A percentile compares a stretch with the other conserved stretches of the same genome.
phyloP scores from a whole-genome alignment of 2,329 filamentous ascomycete species.

The Verticillium alfalfae region DNA sequence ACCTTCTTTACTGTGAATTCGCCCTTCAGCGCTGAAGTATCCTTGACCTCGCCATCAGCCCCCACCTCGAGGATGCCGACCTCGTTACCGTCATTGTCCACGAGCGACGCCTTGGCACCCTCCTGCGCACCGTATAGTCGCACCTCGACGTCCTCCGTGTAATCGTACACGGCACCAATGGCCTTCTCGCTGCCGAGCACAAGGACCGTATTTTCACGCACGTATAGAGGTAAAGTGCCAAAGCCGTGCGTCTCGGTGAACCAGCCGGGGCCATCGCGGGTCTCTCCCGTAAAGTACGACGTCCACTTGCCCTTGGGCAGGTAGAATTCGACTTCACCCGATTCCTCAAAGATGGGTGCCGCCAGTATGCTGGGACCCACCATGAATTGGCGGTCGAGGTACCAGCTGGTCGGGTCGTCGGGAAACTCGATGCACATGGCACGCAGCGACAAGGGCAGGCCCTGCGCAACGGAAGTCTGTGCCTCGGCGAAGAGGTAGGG shows the following conservation, averaged over 20 bases:
- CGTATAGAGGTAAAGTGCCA: slow-evolving; percentile 51
- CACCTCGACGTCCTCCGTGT: slow-evolving; percentile 39
- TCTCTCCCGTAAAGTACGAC: slow-evolving; percentile 40
- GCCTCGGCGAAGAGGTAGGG: slow-evolving; percentile 45
- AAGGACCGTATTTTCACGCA: slow-evolving; percentile 47
- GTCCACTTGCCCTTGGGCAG: slow-evolving; percentile 45
- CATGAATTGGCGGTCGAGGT: slow-evolving; percentile 68
- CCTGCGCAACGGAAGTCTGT: slow-evolving; percentile 33
- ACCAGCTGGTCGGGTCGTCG: slow-evolving; percentile 62
- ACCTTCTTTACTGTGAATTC: slow-evolving; percentile 9
- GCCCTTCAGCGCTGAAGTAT: slow-evolving; percentile 33
- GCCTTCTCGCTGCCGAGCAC: slow-evolving; percentile 35
- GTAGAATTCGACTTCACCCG: slow-evolving; percentile 62
- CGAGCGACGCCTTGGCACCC: slow-evolving; percentile 34
- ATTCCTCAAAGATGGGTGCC: slow-evolving; percentile 59
- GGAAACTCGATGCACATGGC: slow-evolving; percentile 67
- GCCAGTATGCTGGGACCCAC: slow-evolving; percentile 60
- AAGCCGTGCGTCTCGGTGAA: slow-evolving; percentile 56
- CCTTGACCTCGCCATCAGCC: slow-evolving; percentile 30
- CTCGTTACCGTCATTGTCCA: slow-evolving; percentile 34
- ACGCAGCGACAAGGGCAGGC: slow-evolving; percentile 57
- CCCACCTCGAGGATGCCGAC: slow-evolving; percentile 34
- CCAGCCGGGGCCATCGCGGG: slow-evolving; percentile 48
- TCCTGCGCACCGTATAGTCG: slow-evolving; percentile 34
- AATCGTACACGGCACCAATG: slow-evolving; percentile 40